Evolutionary conservation across 2,329 filamentous ascomycete genomes (phyloP).

Genomic region (Neophaeococcomyces aloes): DNA sequence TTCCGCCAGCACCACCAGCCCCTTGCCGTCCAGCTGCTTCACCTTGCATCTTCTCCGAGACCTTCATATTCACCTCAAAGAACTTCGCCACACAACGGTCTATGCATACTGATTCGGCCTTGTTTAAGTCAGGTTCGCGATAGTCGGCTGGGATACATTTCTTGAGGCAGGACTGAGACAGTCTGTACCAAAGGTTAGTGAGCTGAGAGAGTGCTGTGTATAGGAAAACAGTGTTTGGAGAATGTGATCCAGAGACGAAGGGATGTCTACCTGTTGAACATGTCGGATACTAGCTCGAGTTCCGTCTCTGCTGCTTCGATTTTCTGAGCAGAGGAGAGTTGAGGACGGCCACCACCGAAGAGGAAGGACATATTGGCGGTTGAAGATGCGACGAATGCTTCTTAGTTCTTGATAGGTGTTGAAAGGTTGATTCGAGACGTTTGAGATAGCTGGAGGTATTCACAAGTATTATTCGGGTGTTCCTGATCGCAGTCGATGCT

Average conservation of each 20-base stretch:
- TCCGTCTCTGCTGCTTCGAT: constrained; percentile 93
- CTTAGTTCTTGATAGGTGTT: neutral
- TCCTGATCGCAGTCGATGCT: no score
- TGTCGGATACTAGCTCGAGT: constrained; percentile 88
- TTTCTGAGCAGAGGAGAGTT: constrained; percentile 92
- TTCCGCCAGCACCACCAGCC: constrained; percentile 44
- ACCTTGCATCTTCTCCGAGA: constrained; percentile 90
- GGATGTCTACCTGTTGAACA: constrained; percentile 77
- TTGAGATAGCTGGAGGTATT: neutral
- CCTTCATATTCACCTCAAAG: constrained; percentile 97
- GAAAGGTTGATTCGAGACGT: neutral
- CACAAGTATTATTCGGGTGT: no score
- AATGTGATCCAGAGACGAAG: no score
- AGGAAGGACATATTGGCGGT: constrained; percentile 57
- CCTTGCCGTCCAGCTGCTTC: constrained; percentile 61
- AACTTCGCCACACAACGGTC: constrained; percentile 97
- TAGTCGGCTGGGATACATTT: constrained; percentile 92
- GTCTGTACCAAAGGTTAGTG: constrained; percentile 38
- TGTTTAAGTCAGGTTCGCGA: constrained; percentile 94
- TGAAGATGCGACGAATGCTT: neutral
- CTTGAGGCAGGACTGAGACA: constrained; percentile 78
- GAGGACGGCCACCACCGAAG: constrained; percentile 58
- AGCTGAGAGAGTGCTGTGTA: neutral
- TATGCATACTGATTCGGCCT: constrained; percentile 95
- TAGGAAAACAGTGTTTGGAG: no score